Base-by-base conservation (phyloP, 495 filamentous ascomycete species). In the Copromyces sp. region DNA sequence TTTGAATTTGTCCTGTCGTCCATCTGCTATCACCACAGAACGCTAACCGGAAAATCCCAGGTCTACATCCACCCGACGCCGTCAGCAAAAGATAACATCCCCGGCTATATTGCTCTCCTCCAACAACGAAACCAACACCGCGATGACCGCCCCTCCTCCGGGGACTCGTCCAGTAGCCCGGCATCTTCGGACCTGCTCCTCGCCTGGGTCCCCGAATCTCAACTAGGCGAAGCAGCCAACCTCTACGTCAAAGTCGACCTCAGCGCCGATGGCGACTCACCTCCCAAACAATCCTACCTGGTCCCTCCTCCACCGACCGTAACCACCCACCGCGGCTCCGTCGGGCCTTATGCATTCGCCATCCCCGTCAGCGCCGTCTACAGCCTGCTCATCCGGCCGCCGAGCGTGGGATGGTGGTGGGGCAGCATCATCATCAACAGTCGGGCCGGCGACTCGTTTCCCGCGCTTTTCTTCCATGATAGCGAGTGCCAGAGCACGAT, bases 11-110 rank as follows among this genome's bases (percentile, higher is more conserved):
- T 41, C 41, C 41, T 59, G 4, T 17, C 37, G 12, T n/a, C 24
- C 20, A 9, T 53, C n/a, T 38, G 29, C 37, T 24, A 16, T 39
- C 39, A 45, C 38, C n/a, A 8, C 12, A 35, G 5, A 24, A 69
- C 59, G 39, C 69, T 71, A 44, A 68, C 78, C 80, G 71, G 80
- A 76, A 76, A 73, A 40, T 24, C 68, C 14, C 68, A 94, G 92
- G 95, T 99, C 79, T 99, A 98, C 78, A 90, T 99, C n/a, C 95
- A 99, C 81, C 95, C 96, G 1, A 94, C 93, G 0, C 91, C 96
- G 1, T 95, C 94, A 3, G 86, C 95, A 8, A 95, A 93, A 84
- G 96, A 99, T 82, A 99, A 99, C 74, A 95, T 99, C 74, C 84
- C 93, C n/a, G 95, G 95, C 29, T 99, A 96, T 77, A 91, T 99